phyloP scores from a whole-genome alignment of 2,329 filamentous ascomycete species.

The Daldinia eschscholtzii region DNA sequence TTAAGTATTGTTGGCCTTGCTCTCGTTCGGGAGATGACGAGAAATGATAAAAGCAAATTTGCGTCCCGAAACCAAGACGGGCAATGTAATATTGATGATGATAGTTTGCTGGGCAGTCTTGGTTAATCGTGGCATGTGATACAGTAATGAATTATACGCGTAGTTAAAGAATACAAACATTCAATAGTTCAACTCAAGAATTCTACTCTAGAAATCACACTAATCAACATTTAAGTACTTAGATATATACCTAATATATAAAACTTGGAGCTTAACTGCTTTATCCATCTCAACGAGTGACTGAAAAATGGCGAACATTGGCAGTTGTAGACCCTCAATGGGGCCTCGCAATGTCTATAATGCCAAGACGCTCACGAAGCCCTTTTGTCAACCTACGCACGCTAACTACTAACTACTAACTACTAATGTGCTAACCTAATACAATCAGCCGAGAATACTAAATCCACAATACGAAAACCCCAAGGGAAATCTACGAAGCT shows the following conservation, averaged over 20 bases:
- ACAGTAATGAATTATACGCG: too few species aligned
- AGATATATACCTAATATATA: too few species aligned
- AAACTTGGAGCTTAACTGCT: too few species aligned
- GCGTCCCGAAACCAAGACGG: background rate
- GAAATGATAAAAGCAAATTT: conserved; percentile 3
- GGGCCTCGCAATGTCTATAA: background rate
- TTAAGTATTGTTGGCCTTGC: background rate
- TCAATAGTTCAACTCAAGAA: background rate
- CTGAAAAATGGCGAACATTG: too few species aligned
- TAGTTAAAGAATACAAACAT: too few species aligned
- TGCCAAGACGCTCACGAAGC: background rate
- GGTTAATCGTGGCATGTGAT: too few species aligned
- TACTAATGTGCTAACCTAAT: too few species aligned
- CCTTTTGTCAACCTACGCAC: background rate
- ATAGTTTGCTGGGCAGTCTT: background rate
- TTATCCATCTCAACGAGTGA: too few species aligned
- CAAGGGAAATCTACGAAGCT: conserved; percentile 14
- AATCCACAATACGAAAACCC: background rate
- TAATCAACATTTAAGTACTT: background rate
- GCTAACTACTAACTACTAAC: too few species aligned
- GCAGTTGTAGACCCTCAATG: too few species aligned
- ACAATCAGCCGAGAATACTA: background rate
- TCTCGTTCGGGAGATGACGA: conserved; percentile 5
- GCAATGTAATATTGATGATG: background rate
- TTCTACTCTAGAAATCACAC: background rate